These are phyloP conservation scores for Trichoderma sp. DNA, from an alignment of 2,329 filamentous ascomycete species.

Conservation along the genomic window DNA sequence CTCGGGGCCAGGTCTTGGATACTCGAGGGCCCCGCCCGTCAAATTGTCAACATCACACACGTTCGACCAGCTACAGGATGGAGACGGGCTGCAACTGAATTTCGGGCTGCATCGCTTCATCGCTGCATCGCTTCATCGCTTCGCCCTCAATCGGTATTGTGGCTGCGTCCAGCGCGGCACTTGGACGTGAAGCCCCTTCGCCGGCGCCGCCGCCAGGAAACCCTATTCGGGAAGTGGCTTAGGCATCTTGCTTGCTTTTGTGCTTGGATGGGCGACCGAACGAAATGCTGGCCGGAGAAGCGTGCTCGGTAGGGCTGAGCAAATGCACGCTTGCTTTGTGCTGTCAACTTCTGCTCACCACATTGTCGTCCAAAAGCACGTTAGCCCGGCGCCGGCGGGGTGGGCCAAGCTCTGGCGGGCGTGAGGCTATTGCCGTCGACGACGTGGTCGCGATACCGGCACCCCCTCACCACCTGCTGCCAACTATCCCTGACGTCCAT, in stretches of 20 bases:
- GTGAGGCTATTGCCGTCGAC: neutral
- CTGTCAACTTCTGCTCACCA: slow-evolving; percentile 13
- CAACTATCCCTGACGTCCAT: slow-evolving; percentile 19
- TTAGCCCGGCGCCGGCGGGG: neutral
- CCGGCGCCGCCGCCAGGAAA: slow-evolving; percentile 7
- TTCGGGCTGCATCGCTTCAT: neutral
- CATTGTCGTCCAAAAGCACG: neutral
- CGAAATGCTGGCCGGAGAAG: neutral
- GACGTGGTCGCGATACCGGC: slow-evolving; percentile 9
- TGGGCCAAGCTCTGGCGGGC: neutral
- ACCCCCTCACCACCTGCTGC: slow-evolving; percentile 9
- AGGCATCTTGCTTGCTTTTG: neutral
- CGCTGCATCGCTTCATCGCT: neutral
- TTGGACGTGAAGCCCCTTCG: slow-evolving; percentile 5
- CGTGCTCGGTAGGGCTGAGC: slow-evolving; percentile 20
- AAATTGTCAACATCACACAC: slow-evolving; percentile 9
- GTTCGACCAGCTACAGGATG: neutral
- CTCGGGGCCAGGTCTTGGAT: neutral
- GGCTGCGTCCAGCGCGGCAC: slow-evolving; percentile 15
- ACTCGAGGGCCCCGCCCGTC: neutral
- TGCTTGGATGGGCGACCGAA: neutral
- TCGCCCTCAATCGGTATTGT: slow-evolving; percentile 15
- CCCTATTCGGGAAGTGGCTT: slow-evolving; percentile 14
- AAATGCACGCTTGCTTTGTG: neutral
- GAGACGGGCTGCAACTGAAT: slow-evolving; percentile 1